Conservation (phyloP, 306 rosid species). For the Prinsepia uniflora region DNA sequence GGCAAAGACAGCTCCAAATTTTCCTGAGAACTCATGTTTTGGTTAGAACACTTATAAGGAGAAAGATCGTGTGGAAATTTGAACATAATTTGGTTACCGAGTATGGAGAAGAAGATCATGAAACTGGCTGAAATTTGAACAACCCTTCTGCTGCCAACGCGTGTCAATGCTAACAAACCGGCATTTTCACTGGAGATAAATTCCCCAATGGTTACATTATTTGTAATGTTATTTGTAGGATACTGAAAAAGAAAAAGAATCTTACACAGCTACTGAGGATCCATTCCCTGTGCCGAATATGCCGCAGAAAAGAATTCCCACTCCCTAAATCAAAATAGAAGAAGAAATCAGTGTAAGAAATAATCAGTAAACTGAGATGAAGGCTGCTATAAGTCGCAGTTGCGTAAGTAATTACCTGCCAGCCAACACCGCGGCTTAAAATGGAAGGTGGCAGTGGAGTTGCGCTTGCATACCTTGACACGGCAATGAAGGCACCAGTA, state of each 20-base stretch:
- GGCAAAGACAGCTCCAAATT: constrained; percentile 96
- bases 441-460: constrained; percentile 87
- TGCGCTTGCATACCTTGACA: constrained; percentile 87
- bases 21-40: constrained; percentile 44
- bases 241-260: constrained; percentile 22
- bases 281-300: constrained; percentile 93
- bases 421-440: constrained; percentile 94
- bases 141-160: constrained; percentile 95
- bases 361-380: no score
- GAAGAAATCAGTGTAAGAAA: neutral
- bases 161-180: constrained; percentile 86
- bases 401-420: constrained; percentile 62
- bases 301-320: constrained; percentile 81
- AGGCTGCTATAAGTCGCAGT: neutral
- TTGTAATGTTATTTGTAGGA: constrained; percentile 11
- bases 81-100: constrained; percentile 39
- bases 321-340: constrained; percentile 55
- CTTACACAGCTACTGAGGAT: constrained; percentile 88
- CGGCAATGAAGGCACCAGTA: constrained; percentile 81
- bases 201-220: neutral
- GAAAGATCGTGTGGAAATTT: constrained; percentile 5
- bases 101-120: constrained; percentile 95
- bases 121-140: constrained; percentile 92
- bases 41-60: neutral
- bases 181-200: constrained; percentile 69